Base-by-base conservation (phyloP, 371 early-diverging fungal genomes). In the Coemansia sp. region DNA sequence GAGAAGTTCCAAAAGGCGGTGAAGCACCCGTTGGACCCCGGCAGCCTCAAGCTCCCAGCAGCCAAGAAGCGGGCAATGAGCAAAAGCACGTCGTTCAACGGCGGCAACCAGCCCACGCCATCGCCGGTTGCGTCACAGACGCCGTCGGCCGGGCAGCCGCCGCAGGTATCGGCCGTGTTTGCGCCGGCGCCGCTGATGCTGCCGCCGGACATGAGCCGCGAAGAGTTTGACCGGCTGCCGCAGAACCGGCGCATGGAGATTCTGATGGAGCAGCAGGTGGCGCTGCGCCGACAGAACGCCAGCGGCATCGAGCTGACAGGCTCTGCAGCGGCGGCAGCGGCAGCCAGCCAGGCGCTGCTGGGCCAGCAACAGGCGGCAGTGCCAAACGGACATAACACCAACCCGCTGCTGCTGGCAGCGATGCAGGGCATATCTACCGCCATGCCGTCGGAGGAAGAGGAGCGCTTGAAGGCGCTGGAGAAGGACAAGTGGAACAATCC, bases 401-500 rank as follows among this genome's bases (percentile, higher is more conserved):
- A 56, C 52, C 62, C 65, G 13, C 41, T 62, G 6, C 41, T 73
- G 40, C 11, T 57, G 59, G 70, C 74, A 0, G 57, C 74, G 1
- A 49, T 55, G 41, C 65, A 65, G 35, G 62, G 58, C 9, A 50
- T 57, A 7, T 8, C 50, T 6, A 20, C 62, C 13, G 43, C 42
- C 35, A 34, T 30, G 11, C 62, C 61, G 59, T 42, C 62, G 5
- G 70, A 55, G 1, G 70, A 65, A 16, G 70, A 70, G 36, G 65
- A 62, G 48, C 65, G 59, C 39, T 62, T 74, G 55, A 51, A 47
- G 52, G 53, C 26, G 4, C 68, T 74, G 49, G 74, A 69, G 49
- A 57, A 62, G 55, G 66, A 70, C 66, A 74, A 74, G 59, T 74
- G 74, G 74, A 70, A 70, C 56, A 57, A 56, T n/a, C 74, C 74